A percentile compares a stretch with the other conserved stretches of the same genome.
These are phyloP conservation scores for Coemansia sp. DNA, from an alignment of 192 early-diverging fungal genomes.

Conservation along the genomic window DNA sequence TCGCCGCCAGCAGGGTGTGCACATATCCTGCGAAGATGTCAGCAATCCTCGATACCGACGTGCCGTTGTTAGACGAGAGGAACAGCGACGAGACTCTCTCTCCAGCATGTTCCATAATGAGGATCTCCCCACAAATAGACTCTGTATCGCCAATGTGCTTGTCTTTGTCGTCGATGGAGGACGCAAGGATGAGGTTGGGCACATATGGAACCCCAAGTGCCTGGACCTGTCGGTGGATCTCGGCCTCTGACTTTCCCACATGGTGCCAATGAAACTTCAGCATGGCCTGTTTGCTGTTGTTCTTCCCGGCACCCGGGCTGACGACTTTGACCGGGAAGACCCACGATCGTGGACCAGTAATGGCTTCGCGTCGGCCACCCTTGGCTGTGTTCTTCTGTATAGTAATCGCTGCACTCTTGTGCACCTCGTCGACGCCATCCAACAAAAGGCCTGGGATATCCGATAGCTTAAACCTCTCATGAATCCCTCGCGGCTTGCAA, in stretches of 20 bases:
- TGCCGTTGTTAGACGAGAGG: neutral
- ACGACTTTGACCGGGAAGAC: neutral
- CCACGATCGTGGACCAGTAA: slow-evolving; percentile 6
- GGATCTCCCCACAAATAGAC: neutral
- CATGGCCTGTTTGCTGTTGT: neutral
- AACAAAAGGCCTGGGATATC: neutral
- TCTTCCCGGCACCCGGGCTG: neutral
- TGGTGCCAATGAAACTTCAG: slow-evolving; percentile 8
- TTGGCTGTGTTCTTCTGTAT: neutral
- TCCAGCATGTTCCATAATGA: slow-evolving; percentile 3
- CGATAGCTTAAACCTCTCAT: neutral
- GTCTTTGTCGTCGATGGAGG: neutral
- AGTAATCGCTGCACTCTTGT: neutral
- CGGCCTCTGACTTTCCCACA: neutral
- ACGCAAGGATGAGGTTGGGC: neutral
- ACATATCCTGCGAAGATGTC: slow-evolving; percentile 10
- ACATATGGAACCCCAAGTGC: neutral
- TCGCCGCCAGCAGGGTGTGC: slow-evolving; percentile 4
- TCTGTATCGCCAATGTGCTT: neutral
- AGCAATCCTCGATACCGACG: neutral
- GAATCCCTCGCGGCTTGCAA: neutral
- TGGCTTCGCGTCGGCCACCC: neutral
- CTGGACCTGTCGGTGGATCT: neutral
- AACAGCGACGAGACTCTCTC: neutral
- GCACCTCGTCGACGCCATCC: neutral